phyloP scores from a whole-genome alignment of 2,329 filamentous ascomycete species.

The Diaporthe longicolla region DNA sequence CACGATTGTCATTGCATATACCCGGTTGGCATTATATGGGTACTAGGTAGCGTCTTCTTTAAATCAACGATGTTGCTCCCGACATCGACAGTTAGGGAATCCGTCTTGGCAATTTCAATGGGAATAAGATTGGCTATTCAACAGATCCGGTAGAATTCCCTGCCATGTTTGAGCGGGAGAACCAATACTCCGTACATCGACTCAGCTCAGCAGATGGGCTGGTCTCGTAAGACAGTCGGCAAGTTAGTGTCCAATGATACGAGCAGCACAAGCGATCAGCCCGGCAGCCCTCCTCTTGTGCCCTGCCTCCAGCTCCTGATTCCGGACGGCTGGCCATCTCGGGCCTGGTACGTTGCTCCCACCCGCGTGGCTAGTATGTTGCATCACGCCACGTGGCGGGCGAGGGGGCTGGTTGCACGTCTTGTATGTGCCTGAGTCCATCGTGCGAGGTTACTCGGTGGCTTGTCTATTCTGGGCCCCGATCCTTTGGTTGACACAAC shows the following conservation, averaged over 20 bases:
- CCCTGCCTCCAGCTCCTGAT: constrained; percentile 4
- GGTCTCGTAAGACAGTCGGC: neutral
- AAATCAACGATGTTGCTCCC: neutral
- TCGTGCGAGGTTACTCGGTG: neutral
- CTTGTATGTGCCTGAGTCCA: neutral
- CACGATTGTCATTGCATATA: constrained; percentile 27
- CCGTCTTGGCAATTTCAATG: neutral
- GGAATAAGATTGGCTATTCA: neutral
- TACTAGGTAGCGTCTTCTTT: constrained; percentile 21
- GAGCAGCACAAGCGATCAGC: constrained; percentile 16
- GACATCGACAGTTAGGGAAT: neutral
- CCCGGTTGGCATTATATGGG: constrained; percentile 28
- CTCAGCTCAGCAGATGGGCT: constrained; percentile 9
- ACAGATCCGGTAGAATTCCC: neutral
- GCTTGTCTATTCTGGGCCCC: neutral
- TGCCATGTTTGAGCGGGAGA: too few species aligned
- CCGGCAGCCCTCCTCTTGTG: neutral
- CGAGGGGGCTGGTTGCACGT: neutral
- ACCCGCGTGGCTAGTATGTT: neutral
- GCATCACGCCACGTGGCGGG: constrained; percentile 18
- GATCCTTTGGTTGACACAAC: neutral
- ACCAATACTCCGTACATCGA: too few species aligned
- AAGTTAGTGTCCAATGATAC: neutral
- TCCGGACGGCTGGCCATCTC: neutral
- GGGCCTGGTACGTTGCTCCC: neutral